Evolutionary conservation across 495 filamentous ascomycete genomes (phyloP), one percentile per base, ranked within the genome.

Genomic region (Apiosordaria backusii): DNA sequence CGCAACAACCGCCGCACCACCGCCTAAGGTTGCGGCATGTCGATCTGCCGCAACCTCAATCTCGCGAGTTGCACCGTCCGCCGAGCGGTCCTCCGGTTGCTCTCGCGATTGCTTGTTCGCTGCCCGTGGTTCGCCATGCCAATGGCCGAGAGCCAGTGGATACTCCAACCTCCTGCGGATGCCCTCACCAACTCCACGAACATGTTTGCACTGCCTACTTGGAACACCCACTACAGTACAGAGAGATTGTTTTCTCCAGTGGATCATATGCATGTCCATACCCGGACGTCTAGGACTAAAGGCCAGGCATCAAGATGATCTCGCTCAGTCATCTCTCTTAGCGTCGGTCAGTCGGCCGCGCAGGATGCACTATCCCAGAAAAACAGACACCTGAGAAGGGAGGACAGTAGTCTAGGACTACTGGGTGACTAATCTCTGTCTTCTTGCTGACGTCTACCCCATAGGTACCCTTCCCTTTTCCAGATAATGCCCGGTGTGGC

Each of bases 281-380:
- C 22, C 52, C 52, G 52, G n/a, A 55, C 4, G 22, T 21, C 22
- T 55, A 19, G 52, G 52, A 55, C 22, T 19, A 23, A 55, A 19
- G 7, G 22, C 52, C 52, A 55, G 52, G 52, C 52, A 55, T 55
- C 18, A 55, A 55, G 52, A 55, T 55, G n/a, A 13, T 55, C 18
- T 55, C 19, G 22, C 19, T 7, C 52, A 21, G 52, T 45, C 35
- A 45, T 45, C 35, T 6, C n/a, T 54, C 50, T 55, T 55, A 55
- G 52, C 52, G 52, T 55, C 59, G 21, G n/a, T 45, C 16, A 25
- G 59, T 61, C 59, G 59, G 59, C 59, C 59, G 59, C 59, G 24
- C 59, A 29, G 26, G 27, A 61, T 35, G 59, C 27, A 61, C 26
- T 29, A n/a, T 45, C 59, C 27, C 7, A 61, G 24, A 45, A 61